Conservation (phyloP, 2,329 filamentous ascomycete species). For the Knoxdaviesia proteae region DNA sequence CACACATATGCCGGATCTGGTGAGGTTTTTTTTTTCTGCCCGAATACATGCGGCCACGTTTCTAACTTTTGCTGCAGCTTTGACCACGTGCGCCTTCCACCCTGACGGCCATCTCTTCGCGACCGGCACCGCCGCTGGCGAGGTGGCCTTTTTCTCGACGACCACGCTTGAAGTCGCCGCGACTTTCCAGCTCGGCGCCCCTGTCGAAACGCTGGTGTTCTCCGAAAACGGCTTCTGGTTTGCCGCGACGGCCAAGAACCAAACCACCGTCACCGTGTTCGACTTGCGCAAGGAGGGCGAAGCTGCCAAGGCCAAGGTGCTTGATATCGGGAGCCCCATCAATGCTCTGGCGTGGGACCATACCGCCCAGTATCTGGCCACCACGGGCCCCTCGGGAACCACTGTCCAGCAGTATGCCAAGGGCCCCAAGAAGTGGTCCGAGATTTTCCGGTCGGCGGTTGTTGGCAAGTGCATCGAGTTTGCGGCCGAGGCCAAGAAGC, state of each 20-base stretch:
- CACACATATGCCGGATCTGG: conserved; percentile 64
- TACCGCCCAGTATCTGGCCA: conserved; percentile 78
- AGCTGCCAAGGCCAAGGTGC: conserved; percentile 57
- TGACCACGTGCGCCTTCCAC: conserved; percentile 70
- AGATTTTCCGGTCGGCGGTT: conserved; percentile 59
- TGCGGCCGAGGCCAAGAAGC: conserved; percentile 52
- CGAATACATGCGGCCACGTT: neutral
- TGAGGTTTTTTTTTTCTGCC: conserved; percentile 23
- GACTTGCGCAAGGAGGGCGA: conserved; percentile 84
- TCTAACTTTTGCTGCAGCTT: conserved; percentile 24
- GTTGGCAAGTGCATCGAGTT: conserved; percentile 55
- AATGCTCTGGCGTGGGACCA: conserved; percentile 76
- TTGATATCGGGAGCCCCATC: conserved; percentile 66
- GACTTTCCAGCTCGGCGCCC: conserved; percentile 45
- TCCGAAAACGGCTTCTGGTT: conserved; percentile 97
- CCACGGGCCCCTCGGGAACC: conserved; percentile 58
- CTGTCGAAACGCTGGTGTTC: conserved; percentile 61
- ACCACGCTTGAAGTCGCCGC: conserved; percentile 60
- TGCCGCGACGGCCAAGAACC: conserved; percentile 58
- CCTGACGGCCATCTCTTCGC: conserved; percentile 92
- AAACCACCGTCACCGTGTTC: conserved; percentile 67
- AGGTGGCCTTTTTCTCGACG: conserved; percentile 77
- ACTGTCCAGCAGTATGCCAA: conserved; percentile 84
- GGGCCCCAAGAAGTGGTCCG: conserved; percentile 69
- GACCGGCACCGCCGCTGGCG: conserved; percentile 56